Percentiles rank a stretch among this genome's conserved stretches.
Evolutionary conservation across 257 asterid genomes (phyloP).

Genomic region (Solanum okadae): DNA sequence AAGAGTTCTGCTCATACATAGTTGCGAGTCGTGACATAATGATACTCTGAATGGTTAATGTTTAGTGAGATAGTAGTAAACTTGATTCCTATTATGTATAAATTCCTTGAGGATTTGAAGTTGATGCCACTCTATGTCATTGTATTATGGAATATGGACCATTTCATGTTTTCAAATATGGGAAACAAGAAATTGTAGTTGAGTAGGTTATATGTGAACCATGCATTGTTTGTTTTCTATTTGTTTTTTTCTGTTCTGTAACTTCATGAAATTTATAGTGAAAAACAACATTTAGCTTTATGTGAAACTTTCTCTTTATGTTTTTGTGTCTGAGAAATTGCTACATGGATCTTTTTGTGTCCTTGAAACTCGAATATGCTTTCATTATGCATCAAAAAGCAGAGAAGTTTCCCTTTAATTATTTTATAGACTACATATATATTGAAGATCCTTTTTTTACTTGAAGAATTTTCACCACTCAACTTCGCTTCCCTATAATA

Average conservation of each 20-base stretch:
- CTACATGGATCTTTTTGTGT: neutral
- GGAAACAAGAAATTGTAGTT: neutral
- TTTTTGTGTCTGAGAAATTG: neutral
- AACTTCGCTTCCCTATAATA: neutral
- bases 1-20: neutral
- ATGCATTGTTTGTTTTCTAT: neutral
- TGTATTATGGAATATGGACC: neutral
- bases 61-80: neutral
- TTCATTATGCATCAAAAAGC: neutral
- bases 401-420: neutral
- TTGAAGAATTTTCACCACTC: neutral
- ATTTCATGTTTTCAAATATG: neutral
- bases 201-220: neutral
- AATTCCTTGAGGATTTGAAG: neutral
- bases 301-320: neutral
- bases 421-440: neutral
- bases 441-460: neutral
- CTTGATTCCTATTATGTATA: neutral
- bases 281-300: neutral
- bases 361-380: neutral
- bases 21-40: neutral
- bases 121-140: neutral
- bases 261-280: neutral
- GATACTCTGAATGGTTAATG: neutral
- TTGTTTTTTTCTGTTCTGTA: no score